A percentile compares a stretch with the other conserved stretches of the same genome.
These are phyloP conservation scores for Olyra latifolia DNA, from an alignment of 176 grass and related monocot genomes.

Conservation along the genomic window DNA sequence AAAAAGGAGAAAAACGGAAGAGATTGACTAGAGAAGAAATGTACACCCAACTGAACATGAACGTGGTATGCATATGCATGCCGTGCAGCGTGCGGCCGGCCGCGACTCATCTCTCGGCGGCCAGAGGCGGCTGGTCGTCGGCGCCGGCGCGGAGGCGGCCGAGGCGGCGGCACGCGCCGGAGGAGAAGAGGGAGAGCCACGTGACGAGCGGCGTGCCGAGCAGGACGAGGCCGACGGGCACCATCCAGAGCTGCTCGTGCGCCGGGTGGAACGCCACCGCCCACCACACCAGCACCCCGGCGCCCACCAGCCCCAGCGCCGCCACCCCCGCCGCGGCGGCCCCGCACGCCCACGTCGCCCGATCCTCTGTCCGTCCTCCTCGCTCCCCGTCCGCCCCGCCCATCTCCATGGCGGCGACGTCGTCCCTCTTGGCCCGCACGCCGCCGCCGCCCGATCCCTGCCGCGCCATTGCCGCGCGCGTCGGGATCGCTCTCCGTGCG, in stretches of 20 bases:
- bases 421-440: background rate
- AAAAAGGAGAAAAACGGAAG: background rate
- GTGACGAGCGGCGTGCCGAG: constrained; percentile 76
- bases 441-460: background rate
- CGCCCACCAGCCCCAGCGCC: constrained; percentile 41
- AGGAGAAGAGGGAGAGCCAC: constrained; percentile 73
- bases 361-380: background rate
- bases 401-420: constrained; percentile 25
- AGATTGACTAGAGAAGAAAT: background rate
- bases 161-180: constrained; percentile 30
- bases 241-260: constrained; percentile 86
- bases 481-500: background rate
- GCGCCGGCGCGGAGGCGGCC: constrained; percentile 2
- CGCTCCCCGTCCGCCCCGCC: too few species aligned
- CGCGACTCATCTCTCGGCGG: constrained; percentile 13
- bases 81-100: background rate
- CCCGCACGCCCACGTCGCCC: background rate
- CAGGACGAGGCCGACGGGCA: constrained; percentile 81
- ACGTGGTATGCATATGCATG: background rate
- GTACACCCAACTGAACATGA: background rate
- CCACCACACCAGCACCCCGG: constrained; percentile 78
- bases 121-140: background rate
- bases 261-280: constrained; percentile 63
- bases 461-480: constrained; percentile 33
- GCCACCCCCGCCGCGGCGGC: constrained; percentile 37